phyloP scores from a whole-genome alignment of 768 basidiomycete species.

The Gyrodon lividus region DNA sequence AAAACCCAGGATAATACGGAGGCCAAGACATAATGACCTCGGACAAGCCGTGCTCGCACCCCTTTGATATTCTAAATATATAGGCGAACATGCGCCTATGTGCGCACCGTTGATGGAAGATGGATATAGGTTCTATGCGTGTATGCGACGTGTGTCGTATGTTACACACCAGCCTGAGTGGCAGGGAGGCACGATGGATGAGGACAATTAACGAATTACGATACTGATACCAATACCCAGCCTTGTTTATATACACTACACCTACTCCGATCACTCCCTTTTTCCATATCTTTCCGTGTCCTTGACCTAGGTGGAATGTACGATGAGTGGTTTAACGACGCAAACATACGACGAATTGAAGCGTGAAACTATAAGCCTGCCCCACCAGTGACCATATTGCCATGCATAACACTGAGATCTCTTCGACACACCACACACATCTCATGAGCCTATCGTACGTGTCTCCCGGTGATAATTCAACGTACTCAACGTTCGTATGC shows the following conservation, averaged over 20 bases:
- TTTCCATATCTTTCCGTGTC: background rate
- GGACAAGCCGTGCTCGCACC: slow-evolving; percentile 2
- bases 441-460: no score
- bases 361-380: no score
- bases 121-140: background rate
- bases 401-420: background rate
- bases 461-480: no score
- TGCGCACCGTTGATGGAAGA: slow-evolving; percentile 1
- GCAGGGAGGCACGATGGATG: no score
- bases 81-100: slow-evolving; percentile 15
- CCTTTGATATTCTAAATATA: slow-evolving; percentile 35
- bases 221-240: slow-evolving; percentile 19
- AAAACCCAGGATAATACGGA: slow-evolving; percentile 19
- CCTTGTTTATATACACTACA: slow-evolving; percentile 21
- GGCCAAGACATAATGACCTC: slow-evolving; percentile 19
- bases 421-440: no score
- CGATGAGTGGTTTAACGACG: background rate
- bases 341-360: background rate
- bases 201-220: no score
- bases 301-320: background rate
- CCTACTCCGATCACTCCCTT: slow-evolving; percentile 7
- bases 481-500: no score
- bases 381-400: background rate
- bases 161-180: background rate
- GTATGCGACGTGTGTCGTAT: slow-evolving; percentile 7